phyloP scores from a whole-genome alignment of 192 early-diverging fungal genomes.

The Umbelopsis isabellina region DNA sequence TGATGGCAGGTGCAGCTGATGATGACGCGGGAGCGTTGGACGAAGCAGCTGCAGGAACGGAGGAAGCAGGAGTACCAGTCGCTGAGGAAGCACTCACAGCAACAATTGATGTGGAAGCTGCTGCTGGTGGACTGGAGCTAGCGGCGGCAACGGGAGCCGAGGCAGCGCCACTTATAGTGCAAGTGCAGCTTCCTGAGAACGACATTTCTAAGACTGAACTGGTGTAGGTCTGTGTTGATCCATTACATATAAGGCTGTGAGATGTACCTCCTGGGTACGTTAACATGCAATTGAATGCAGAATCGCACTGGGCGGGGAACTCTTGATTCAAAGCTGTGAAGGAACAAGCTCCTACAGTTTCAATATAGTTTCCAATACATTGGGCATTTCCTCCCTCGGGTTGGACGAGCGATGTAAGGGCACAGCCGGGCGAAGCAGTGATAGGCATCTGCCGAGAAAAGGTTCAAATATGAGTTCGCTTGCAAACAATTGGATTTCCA shows the following conservation, averaged over 20 bases:
- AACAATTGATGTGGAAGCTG: background rate
- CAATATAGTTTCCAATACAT: slow-evolving; percentile 3
- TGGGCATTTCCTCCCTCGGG: background rate
- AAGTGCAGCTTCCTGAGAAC: background rate
- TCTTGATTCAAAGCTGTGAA: background rate
- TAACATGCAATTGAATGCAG: background rate
- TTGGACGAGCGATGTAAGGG: background rate
- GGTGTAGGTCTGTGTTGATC: background rate
- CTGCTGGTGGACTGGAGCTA: background rate
- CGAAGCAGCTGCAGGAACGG: background rate
- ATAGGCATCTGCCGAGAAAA: background rate
- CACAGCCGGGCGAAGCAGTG: background rate
- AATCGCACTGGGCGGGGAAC: background rate
- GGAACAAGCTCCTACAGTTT: background rate
- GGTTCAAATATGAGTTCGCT: background rate
- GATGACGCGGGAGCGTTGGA: background rate
- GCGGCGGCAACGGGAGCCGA: too few relatives aligned
- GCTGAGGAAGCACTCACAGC: background rate
- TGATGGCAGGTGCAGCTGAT: background rate
- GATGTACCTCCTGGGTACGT: background rate
- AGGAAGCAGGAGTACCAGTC: background rate
- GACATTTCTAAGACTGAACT: background rate
- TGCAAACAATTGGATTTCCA: background rate
- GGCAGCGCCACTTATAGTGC: background rate
- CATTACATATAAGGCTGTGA: background rate